A percentile compares a stretch with the other conserved stretches of the same genome.
phyloP scores from a whole-genome alignment of 768 basidiomycete species.

The Pisolithus marmoratus region DNA sequence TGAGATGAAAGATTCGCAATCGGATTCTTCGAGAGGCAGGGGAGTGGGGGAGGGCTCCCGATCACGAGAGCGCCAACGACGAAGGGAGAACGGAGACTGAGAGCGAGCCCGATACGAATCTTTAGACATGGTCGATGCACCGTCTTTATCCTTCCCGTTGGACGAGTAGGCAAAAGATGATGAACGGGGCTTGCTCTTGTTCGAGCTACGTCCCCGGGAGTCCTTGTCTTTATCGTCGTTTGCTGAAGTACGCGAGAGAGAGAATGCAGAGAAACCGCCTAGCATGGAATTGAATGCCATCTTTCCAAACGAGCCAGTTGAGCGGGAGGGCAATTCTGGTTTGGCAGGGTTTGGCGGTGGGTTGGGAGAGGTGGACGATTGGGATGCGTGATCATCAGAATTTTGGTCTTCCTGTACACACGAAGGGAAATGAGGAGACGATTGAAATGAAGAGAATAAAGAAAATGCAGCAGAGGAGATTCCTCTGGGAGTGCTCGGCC shows the following conservation, averaged over 20 bases:
- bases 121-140: slow-evolving; percentile 38
- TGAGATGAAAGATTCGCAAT: slow-evolving; percentile 35
- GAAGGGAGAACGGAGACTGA: slow-evolving; percentile 74
- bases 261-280: slow-evolving; percentile 59
- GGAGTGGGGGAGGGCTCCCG: slow-evolving; percentile 53
- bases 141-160: slow-evolving; percentile 26
- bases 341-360: slow-evolving; percentile 30
- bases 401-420: slow-evolving; percentile 18
- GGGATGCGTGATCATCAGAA: slow-evolving; percentile 5
- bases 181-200: slow-evolving; percentile 40
- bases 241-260: slow-evolving; percentile 51
- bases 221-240: slow-evolving; percentile 39
- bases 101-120: slow-evolving; percentile 62
- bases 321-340: slow-evolving; percentile 31
- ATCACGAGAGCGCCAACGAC: slow-evolving; percentile 55
- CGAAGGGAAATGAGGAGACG: slow-evolving; percentile 8
- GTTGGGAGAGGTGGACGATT: slow-evolving; percentile 5
- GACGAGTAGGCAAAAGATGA: slow-evolving; percentile 41
- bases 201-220: slow-evolving; percentile 45
- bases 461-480: slow-evolving; percentile 21
- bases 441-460: slow-evolving; percentile 20
- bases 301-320: slow-evolving; percentile 51
- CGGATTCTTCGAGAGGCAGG: slow-evolving; percentile 51
- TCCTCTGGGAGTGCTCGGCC: slow-evolving; percentile 17
- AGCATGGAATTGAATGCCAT: slow-evolving; percentile 67